Conservation (phyloP, 805 yeast genomes). For the Kodamaea neixiangensis region DNA sequence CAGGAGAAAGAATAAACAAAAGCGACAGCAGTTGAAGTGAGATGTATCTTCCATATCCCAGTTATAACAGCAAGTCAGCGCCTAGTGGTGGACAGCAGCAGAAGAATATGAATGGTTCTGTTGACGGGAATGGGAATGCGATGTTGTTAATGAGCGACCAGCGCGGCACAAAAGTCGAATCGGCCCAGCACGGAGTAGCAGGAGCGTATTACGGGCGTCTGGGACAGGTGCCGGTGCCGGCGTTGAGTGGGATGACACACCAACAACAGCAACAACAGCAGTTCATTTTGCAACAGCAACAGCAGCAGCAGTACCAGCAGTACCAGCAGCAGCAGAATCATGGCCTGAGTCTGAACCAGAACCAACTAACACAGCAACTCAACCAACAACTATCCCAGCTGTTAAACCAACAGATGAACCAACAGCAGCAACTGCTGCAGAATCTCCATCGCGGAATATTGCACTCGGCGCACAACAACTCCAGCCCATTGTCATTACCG, state of each 20-base stretch:
- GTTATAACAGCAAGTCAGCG: slow-evolving; percentile 1
- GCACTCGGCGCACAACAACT: not conserved
- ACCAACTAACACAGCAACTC: not conserved
- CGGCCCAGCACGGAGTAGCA: slow-evolving; percentile 1
- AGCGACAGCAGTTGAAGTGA: not conserved
- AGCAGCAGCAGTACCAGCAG: slow-evolving; percentile 10
- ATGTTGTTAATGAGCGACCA: slow-evolving; percentile 6
- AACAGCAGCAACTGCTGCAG: not conserved
- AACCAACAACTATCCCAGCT: not conserved
- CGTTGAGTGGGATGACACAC: not conserved
- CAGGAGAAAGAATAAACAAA: not conserved
- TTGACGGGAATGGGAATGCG: not conserved
- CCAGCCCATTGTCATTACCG: not conserved
- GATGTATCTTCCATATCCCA: slow-evolving; percentile 10
- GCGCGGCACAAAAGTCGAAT: slow-evolving; percentile 5
- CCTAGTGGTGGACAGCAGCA: not conserved
- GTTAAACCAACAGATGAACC: not conserved
- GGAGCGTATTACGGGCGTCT: not conserved
- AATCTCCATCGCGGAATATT: not conserved
- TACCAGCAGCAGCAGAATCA: not conserved
- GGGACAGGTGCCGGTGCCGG: not conserved
- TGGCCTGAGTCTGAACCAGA: not conserved
- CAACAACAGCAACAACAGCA: slow-evolving; percentile 11
- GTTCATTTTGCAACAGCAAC: slow-evolving; percentile 15
- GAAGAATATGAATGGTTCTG: not conserved